Conservation (phyloP, 192 early-diverging fungal species). For the Coemansia sp. region DNA sequence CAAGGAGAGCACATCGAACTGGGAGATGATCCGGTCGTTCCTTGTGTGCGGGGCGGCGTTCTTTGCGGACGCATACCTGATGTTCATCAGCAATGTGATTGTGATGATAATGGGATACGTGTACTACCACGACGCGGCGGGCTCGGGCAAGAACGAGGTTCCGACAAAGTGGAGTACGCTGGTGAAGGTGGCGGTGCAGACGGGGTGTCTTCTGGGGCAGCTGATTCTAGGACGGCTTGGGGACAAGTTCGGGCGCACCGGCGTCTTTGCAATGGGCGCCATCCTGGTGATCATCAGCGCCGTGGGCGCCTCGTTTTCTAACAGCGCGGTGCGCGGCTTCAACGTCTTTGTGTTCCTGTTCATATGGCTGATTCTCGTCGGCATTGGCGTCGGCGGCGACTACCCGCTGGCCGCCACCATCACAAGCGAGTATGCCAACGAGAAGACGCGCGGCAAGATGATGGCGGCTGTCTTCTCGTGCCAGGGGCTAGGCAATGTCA, state of each 20-base stretch:
- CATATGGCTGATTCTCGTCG: conserved; percentile 91
- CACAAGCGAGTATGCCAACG: conserved; percentile 86
- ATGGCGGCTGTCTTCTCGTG: conserved; percentile 90
- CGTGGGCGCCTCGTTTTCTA: conserved; percentile 75
- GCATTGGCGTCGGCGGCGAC: conserved; percentile 93
- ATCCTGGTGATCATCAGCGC: conserved; percentile 90
- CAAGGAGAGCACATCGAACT: conserved; percentile 61
- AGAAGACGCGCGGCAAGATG: conserved; percentile 82
- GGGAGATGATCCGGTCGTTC: conserved; percentile 76
- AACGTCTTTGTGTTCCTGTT: conserved; percentile 72
- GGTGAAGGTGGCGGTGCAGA: conserved; percentile 85
- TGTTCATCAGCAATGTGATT: conserved; percentile 89
- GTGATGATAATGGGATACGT: conserved; percentile 82
- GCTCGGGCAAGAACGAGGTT: conserved; percentile 52
- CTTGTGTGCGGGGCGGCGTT: conserved; percentile 81
- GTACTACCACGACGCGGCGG: conserved; percentile 58
- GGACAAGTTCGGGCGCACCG: conserved; percentile 87
- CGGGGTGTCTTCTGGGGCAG: conserved; percentile 93
- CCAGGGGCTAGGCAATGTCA: conserved; percentile 89
- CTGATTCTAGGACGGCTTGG: conserved; percentile 85
- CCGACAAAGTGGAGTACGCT: conserved; percentile 75
- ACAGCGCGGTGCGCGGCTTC: conserved; percentile 66
- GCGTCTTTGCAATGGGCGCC: conserved; percentile 84
- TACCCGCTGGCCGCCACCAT: conserved; percentile 95
- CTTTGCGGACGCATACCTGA: conserved; percentile 93